Base-by-base conservation (phyloP, 345 rosid species). In the Geranium brycei region DNA sequence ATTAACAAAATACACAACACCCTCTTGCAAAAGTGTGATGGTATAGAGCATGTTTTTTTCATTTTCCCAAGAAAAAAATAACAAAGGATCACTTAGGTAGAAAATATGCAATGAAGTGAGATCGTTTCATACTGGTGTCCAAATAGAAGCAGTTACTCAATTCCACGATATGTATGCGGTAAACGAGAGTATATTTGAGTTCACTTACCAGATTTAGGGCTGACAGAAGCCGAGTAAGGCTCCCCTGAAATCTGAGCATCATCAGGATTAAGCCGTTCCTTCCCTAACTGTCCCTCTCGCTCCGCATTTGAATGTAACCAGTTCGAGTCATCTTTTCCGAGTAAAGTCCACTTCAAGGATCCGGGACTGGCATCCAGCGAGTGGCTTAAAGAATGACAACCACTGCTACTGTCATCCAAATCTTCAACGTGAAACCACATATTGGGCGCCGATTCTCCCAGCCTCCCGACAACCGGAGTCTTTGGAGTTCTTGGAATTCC, bases 381-480 rank as follows among this genome's bases (percentile, higher is more conserved):
- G 65, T 70, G 83, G 75, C 89, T 80, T 56, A 84, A 66, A 62
- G 87, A 80, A 80, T 60, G 7, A 57, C 41, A 60, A 57, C 51
- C 32, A 70, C 66, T 47, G 11, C 53, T 47, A 64, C 65, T 63
- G 30, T 60, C 66, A 57, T 66, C 82, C 41, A 82, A 64, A 64
- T 64, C 64, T 19, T 65, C 64, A 64, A 56, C 30, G 17, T 61
- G 65, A 57, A 76, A 75, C 75, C 81, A 70, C 70, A 82, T 77
- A 74, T 68, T 72, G 2, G 98, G 97, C 73, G 89, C 79, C 68
- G 97, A 92, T 75, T 78, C 88, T 55, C 62, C 80, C 58, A 77
- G 69, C 74, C 78, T 57, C 58, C 68, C 76, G 70, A 58, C 65
- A 64, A 64, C 66, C 35, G 61, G 23, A 19, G 66, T 61, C 47